A percentile compares a stretch with the other conserved stretches of the same genome.
Conservation (phyloP, 2,329 filamentous ascomycete genomes). For the Lachnellula subtilissima region DNA sequence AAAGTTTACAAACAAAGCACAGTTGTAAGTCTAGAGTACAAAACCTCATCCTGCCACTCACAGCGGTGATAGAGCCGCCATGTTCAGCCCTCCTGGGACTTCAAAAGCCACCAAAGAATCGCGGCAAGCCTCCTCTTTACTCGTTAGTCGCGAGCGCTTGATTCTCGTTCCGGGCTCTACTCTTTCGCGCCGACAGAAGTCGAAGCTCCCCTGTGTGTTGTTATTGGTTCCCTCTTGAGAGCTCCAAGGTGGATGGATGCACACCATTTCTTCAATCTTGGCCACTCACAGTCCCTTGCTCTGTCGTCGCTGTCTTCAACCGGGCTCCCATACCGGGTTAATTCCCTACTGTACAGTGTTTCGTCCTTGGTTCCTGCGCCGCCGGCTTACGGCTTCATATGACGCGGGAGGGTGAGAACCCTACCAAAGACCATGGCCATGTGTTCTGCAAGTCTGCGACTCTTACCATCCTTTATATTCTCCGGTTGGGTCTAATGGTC, state of each 20-base stretch:
- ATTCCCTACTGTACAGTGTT: no score
- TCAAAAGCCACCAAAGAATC: background rate
- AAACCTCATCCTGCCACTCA: background rate
- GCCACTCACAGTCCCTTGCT: no score
- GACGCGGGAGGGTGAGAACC: background rate
- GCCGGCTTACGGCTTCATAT: background rate
- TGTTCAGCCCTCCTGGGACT: background rate
- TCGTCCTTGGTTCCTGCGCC: background rate
- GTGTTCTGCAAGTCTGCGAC: background rate
- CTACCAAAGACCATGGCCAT: background rate
- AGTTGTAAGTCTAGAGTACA: background rate
- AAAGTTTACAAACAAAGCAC: background rate
- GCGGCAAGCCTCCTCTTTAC: background rate
- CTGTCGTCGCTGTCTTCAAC: no score
- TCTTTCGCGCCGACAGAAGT: background rate
- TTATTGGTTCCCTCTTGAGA: no score
- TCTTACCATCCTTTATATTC: background rate
- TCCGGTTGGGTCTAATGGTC: background rate
- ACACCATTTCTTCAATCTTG: no score
- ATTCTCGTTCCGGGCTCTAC: background rate
- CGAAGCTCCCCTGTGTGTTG: no score
- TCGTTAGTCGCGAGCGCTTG: background rate
- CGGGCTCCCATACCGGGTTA: no score
- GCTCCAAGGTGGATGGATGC: no score
- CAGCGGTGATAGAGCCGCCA: background rate